These are phyloP conservation scores for Picocystis sp. DNA, from an alignment of 163 green algal genomes.

Conservation along the genomic window DNA sequence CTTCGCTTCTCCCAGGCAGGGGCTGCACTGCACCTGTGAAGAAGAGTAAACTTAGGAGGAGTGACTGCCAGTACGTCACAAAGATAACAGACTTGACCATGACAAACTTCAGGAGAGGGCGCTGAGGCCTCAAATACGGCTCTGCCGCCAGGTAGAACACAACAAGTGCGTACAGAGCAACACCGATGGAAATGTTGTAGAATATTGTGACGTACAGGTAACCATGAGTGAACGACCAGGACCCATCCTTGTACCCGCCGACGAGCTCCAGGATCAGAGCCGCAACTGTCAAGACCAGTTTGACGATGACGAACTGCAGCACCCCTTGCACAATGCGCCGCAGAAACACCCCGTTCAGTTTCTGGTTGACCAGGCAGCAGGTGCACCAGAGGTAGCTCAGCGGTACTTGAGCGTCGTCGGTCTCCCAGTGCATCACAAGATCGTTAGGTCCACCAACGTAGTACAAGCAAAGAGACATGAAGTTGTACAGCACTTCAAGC, in stretches of 20 bases:
- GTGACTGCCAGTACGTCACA: slow-evolving; percentile 7
- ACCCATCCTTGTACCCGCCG: neutral
- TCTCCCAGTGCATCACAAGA: slow-evolving; percentile 4
- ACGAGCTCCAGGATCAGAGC: slow-evolving; percentile 2
- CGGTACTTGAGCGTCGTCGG: slow-evolving; percentile 1
- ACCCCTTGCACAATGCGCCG: slow-evolving; percentile 2
- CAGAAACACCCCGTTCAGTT: slow-evolving; percentile 1
- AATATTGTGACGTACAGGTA: slow-evolving; percentile 5
- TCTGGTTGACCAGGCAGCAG: slow-evolving; percentile 2
- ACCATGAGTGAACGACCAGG: neutral
- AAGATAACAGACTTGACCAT: slow-evolving; percentile 8
- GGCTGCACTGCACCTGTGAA: neutral
- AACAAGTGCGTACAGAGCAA: slow-evolving; percentile 2
- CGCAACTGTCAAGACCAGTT: neutral
- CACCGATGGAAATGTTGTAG: slow-evolving; percentile 5
- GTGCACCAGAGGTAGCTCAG: slow-evolving; percentile 6
- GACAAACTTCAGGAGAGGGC: slow-evolving; percentile 6
- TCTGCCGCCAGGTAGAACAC: slow-evolving; percentile 5
- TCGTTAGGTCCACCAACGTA: slow-evolving; percentile 4
- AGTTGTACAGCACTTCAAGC: slow-evolving; percentile 6
- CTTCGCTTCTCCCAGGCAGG: neutral
- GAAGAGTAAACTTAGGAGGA: slow-evolving; percentile 3
- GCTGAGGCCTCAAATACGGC: slow-evolving; percentile 1
- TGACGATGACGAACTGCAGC: slow-evolving; percentile 4
- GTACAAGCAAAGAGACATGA: slow-evolving; percentile 2